Evolutionary conservation across 164 flowering plant genomes (phyloP).

Genomic region (Nelumbo lutea): DNA sequence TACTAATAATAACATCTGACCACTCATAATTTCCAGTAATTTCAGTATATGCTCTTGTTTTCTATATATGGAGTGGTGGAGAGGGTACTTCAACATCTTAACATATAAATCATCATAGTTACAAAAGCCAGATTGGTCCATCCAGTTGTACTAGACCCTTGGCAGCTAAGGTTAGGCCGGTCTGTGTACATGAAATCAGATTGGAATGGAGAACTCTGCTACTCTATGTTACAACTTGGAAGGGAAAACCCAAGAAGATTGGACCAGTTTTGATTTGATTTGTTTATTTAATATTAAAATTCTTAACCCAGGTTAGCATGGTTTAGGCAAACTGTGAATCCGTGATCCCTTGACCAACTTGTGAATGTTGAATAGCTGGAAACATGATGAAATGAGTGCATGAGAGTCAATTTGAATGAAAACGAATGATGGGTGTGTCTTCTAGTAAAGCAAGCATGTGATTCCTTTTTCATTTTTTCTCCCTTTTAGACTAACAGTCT

Average conservation of each 20-base stretch:
- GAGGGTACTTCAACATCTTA: too few species aligned
- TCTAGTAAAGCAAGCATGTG: slow-evolving; percentile 10
- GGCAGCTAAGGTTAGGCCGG: too few species aligned
- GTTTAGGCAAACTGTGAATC: not conserved
- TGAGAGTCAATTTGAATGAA: not conserved
- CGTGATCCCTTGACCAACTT: not conserved
- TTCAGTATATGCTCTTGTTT: too few species aligned
- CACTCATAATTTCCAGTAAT: too few species aligned
- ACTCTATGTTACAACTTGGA: too few species aligned
- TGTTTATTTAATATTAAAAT: not conserved
- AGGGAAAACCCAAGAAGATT: not conserved
- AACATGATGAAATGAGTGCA: not conserved
- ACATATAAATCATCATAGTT: too few species aligned
- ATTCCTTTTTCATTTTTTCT: not conserved
- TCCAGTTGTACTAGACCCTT: too few species aligned
- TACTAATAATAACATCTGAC: too few species aligned
- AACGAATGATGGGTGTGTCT: slow-evolving; percentile 7
- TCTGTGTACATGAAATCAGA: not conserved
- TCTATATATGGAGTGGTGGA: too few species aligned
- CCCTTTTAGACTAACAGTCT: slow-evolving; percentile 3
- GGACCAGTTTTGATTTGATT: not conserved
- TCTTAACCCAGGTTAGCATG: not conserved
- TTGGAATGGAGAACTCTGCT: too few species aligned
- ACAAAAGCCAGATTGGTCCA: too few species aligned
- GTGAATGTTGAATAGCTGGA: not conserved